Evolutionary conservation across 495 filamentous ascomycete species (phyloP).

Genomic region (Pseudotulostoma volvatum): DNA sequence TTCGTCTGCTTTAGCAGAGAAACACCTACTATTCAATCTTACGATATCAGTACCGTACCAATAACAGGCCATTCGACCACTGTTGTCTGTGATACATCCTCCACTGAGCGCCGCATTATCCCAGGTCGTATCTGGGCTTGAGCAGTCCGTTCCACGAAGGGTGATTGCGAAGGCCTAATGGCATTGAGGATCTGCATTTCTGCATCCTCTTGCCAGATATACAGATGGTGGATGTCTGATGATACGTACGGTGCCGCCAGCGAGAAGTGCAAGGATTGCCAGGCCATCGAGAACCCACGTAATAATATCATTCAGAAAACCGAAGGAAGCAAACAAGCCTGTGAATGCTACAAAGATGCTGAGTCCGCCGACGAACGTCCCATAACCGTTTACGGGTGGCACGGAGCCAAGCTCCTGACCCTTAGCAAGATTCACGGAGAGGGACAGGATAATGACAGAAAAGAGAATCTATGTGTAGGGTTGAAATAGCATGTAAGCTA

Average conservation of each 20-base stretch:
- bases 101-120: conserved; percentile 20
- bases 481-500: not conserved
- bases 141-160: conserved; percentile 22
- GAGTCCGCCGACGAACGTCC: conserved; percentile 31
- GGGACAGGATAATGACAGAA: conserved; percentile 27
- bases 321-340: conserved; percentile 23
- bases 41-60: conserved; percentile 8
- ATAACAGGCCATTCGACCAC: too few relatives aligned
- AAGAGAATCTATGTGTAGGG: conserved; percentile 33
- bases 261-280: conserved; percentile 27
- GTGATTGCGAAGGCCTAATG: conserved; percentile 29
- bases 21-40: conserved; percentile 12
- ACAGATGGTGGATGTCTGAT: not conserved
- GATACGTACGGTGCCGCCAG: conserved; percentile 37
- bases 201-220: not conserved
- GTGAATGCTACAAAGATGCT: conserved; percentile 26
- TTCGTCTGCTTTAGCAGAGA: conserved; percentile 12
- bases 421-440: conserved; percentile 30
- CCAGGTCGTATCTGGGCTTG: conserved; percentile 5
- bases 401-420: conserved; percentile 20
- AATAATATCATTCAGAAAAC: conserved; percentile 21
- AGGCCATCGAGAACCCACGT: conserved; percentile 28
- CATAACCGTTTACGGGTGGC: conserved; percentile 26
- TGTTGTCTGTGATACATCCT: conserved; percentile 11
- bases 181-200: not conserved